phyloP scores from a whole-genome alignment of 2,329 filamentous ascomycete species.

The Samsoniella hepiali region DNA sequence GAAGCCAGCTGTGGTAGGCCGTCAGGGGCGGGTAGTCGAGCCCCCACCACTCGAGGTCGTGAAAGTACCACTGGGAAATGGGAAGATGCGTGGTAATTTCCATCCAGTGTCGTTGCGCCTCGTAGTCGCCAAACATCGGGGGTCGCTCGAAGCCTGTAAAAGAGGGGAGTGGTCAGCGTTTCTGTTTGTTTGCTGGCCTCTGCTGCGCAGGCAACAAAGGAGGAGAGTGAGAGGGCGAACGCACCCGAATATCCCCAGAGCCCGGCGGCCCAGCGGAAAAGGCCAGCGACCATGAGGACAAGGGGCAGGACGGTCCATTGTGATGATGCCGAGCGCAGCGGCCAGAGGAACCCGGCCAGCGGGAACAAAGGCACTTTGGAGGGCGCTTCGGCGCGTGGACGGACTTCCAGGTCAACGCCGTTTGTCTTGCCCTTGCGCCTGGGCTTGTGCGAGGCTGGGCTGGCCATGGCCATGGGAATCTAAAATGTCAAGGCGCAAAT shows the following conservation, averaged over 20 bases:
- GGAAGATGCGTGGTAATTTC: slow-evolving; percentile 88
- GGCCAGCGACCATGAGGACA: slow-evolving; percentile 82
- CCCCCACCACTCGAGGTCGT: slow-evolving; percentile 96
- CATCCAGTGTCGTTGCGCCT: slow-evolving; percentile 99
- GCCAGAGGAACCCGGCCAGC: slow-evolving; percentile 91
- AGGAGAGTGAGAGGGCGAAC: slow-evolving; percentile 21
- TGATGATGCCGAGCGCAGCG: slow-evolving; percentile 75
- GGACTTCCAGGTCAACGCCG: slow-evolving; percentile 35
- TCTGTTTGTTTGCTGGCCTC: not conserved
- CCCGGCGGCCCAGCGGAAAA: slow-evolving; percentile 90
- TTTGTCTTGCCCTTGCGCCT: slow-evolving; percentile 56
- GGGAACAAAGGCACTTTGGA: slow-evolving; percentile 73
- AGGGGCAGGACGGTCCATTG: slow-evolving; percentile 91
- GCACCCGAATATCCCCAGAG: slow-evolving; percentile 93
- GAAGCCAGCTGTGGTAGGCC: slow-evolving; percentile 96
- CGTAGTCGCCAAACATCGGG: slow-evolving; percentile 95
- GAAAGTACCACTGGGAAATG: slow-evolving; percentile 94
- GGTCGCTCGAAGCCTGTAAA: slow-evolving; percentile 68
- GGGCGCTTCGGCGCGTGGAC: slow-evolving; percentile 39
- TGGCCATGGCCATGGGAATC: slow-evolving; percentile 43
- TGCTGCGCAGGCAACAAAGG: no score
- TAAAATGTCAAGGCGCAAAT: not conserved
- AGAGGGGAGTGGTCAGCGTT: slow-evolving; percentile 18
- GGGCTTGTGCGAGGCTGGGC: slow-evolving; percentile 56
- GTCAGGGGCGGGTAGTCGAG: slow-evolving; percentile 96